These are phyloP conservation scores for Colletotrichum sp. DNA, from an alignment of 2,329 filamentous ascomycete genomes.

Conservation along the genomic window DNA sequence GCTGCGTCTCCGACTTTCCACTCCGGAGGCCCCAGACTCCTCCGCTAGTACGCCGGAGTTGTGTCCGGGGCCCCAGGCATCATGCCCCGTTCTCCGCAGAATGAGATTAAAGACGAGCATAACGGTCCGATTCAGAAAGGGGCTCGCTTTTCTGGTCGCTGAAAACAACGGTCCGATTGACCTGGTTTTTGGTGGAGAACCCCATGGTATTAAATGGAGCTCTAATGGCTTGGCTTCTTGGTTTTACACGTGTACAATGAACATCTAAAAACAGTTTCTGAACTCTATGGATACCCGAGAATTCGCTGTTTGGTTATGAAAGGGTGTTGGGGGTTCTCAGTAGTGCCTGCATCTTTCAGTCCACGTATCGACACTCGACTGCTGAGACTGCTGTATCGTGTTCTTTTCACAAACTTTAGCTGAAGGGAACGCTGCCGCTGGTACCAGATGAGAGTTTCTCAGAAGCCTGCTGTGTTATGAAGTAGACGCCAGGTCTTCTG, in stretches of 20 bases:
- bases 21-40: background rate
- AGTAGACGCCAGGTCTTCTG: background rate
- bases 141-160: background rate
- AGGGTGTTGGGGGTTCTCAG: background rate
- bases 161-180: constrained; percentile 15
- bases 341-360: background rate
- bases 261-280: background rate
- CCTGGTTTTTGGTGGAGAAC: constrained; percentile 3
- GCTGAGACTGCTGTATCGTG: background rate
- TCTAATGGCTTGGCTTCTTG: constrained; percentile 9
- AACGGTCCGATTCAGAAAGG: constrained; percentile 14
- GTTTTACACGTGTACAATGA: background rate
- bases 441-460: background rate
- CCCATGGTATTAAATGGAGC: background rate
- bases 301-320: background rate
- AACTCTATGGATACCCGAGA: background rate
- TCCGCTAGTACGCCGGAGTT: background rate
- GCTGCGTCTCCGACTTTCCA: background rate
- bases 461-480: background rate
- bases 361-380: background rate
- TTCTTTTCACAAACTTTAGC: background rate
- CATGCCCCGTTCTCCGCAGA: background rate
- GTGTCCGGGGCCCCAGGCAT: constrained; percentile 6
- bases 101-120: background rate
- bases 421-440: background rate